Conservation (phyloP, 2,329 filamentous ascomycete genomes). For the Hirsutella minnesotensis region DNA sequence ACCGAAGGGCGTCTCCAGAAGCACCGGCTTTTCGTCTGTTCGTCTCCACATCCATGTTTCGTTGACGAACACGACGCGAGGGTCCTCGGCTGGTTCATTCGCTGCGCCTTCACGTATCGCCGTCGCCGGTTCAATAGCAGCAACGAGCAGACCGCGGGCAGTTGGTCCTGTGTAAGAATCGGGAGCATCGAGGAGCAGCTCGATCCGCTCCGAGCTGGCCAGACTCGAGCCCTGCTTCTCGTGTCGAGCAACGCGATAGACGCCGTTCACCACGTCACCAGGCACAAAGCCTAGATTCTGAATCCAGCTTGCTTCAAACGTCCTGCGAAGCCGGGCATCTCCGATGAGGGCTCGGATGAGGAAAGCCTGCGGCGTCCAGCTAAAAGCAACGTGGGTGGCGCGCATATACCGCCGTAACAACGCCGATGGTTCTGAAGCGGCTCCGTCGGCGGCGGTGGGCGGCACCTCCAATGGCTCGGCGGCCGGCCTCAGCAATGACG, state of each 20-base stretch:
- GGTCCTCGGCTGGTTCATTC: neutral
- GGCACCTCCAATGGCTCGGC: slow-evolving; percentile 3
- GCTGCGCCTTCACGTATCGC: neutral
- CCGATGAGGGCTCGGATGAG: slow-evolving; percentile 13
- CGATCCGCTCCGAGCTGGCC: slow-evolving; percentile 12
- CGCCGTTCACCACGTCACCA: slow-evolving; percentile 19
- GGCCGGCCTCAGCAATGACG: neutral
- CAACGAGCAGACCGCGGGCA: slow-evolving; percentile 13
- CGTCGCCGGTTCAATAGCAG: slow-evolving; percentile 7
- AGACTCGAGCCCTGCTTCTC: slow-evolving; percentile 2
- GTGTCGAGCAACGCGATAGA: slow-evolving; percentile 16
- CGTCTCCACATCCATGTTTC: slow-evolving; percentile 28
- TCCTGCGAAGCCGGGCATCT: slow-evolving; percentile 8
- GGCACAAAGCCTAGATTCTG: slow-evolving; percentile 9
- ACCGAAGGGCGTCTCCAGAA: slow-evolving; percentile 17
- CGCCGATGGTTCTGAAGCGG: slow-evolving; percentile 3
- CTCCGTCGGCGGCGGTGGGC: slow-evolving; percentile 2
- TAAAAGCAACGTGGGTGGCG: slow-evolving; percentile 18
- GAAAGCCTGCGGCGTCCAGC: slow-evolving; percentile 19
- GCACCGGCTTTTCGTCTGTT: slow-evolving; percentile 12
- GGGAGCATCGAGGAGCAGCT: slow-evolving; percentile 16
- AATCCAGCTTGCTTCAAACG: slow-evolving; percentile 15
- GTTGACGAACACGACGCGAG: slow-evolving; percentile 18
- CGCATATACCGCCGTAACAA: slow-evolving; percentile 15
- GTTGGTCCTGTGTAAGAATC: slow-evolving; percentile 8